Evolutionary conservation across 441 rosid genomes (phyloP).

Genomic region (Sinapis alba): DNA sequence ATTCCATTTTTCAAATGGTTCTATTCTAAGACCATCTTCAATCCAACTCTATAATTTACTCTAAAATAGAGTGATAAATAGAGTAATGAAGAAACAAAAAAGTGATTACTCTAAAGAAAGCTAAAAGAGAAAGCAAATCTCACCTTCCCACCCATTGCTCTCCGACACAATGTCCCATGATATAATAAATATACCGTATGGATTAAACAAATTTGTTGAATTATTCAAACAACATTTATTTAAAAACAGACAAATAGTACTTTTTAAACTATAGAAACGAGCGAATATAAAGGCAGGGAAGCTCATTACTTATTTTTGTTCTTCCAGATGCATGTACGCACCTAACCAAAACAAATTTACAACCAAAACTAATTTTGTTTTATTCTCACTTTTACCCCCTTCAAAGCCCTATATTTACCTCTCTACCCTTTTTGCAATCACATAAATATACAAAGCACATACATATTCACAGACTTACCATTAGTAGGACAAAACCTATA

Average conservation of each 20-base stretch:
- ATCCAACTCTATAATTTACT: no score
- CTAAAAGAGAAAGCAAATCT: slow-evolving; percentile 31
- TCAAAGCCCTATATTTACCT: slow-evolving; percentile 30
- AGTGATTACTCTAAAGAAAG: no score
- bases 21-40: no score
- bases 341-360: slow-evolving; percentile 42
- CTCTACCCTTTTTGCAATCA: slow-evolving; percentile 37
- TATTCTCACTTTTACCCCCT: slow-evolving; percentile 26
- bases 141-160: slow-evolving; percentile 38
- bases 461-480: slow-evolving; percentile 37
- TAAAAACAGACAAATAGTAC: not conserved
- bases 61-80: no score
- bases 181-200: slow-evolving; percentile 3
- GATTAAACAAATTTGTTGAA: not conserved
- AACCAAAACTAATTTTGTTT: slow-evolving; percentile 28
- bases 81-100: no score
- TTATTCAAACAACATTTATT: not conserved
- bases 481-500: slow-evolving; percentile 27
- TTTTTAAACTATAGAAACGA: not conserved
- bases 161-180: slow-evolving; percentile 23
- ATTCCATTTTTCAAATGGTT: slow-evolving; percentile 16
- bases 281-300: not conserved
- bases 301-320: slow-evolving; percentile 27
- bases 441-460: slow-evolving; percentile 35
- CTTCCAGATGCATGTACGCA: slow-evolving; percentile 27